Base-by-base conservation (phyloP, 768 basidiomycete species). In the Leccinum longicurvipes region DNA sequence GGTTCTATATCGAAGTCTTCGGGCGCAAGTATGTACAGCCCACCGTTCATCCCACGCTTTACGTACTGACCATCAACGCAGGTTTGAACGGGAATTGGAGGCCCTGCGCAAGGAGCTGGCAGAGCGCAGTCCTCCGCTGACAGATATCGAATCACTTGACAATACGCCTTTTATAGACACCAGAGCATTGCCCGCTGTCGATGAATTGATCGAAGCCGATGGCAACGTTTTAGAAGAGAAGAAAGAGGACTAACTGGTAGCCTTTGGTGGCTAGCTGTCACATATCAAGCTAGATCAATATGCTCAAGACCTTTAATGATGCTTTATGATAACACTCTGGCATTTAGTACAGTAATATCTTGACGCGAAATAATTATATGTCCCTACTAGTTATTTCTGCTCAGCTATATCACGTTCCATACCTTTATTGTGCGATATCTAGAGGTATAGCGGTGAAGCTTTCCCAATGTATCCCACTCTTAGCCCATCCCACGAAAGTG, bases 1-100 rank as follows among this genome's bases (percentile, higher is more conserved):
- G 91, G 2, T 97, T 87, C 77, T 97, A 97, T 70, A 94, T 97
- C 52, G 94, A 97, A 70, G 94, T 97, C 19, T 97, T 96, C 67
- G 94, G 94, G 27, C 84, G 94, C 74, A 96, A 97, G 94, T 95
- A 60, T 62, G 91, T 82, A 24, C 49, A 56, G 55, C 56, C 58
- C 24, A 15, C 23, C 31, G 10, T 25, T 3, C n/a, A 10, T 53
- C 42, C 10, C 42, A 27, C 19, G 25, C 10, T 51, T 46, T 31
- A 4, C 54, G 46, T 17, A 24, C 53, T 60, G 32, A 64, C 47
- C 52, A 21, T 27, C 53, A 42, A 36, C 51, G 25, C 47, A 95
- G 93, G 69, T 97, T 97, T 63, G 94, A 97, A 71, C 84, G 91
- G 25, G 94, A 97, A 72, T 76, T 97, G 24, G 94, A 96, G 66